Evolutionary conservation across 2,329 filamentous ascomycete species (phyloP), one percentile per base, ranked within the genome.

Genomic region (Exophiala bonariae): DNA sequence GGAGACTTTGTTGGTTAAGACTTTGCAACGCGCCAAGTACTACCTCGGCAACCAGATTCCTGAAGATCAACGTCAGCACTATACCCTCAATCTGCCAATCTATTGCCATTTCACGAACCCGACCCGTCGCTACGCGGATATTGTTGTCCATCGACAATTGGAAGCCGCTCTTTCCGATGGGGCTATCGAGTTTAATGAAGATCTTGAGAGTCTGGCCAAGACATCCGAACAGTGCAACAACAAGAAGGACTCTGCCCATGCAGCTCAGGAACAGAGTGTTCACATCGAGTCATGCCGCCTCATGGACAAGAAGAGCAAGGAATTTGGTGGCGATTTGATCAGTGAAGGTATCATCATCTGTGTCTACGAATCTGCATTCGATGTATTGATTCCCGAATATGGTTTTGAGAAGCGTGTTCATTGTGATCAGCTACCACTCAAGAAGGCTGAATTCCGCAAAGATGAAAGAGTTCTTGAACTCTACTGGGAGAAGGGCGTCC

Each of bases 401-500:
- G 93, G 93, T 57, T 97, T 99, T 59, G 93, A 99, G 77, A 99
- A 99, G 82, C 89, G 93, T 56, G 93, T 99, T 42, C 93, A 99
- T 72, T 99, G 93, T 66, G 93, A 99, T 65, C 93, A 99, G 75
- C 78, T 99, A 65, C 93, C 93, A 22, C 76, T 99, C 59, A 83
- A 97, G 81, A 99, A 99, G 78, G 93, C 93, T n/a, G 93, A 99
- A 66, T 99, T 93, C 72, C 85, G 95, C 70, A 97, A 97, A 78
- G 90, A 95, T 66, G 89, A 91, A 74, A 84, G 93, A 46, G 82
- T 97, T 22, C 79, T 99, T 37, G 93, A 99, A 72, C 80, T 99
- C 13, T 99, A 96, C 78, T 99, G 93, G 93, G 93, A 99, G 83
- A 99, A 97, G 81, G 93, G 93, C 37, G 90, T 97, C 6, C 89